phyloP scores from a whole-genome alignment of 306 rosid genomes.

The Cucurbita argyrosperma region DNA sequence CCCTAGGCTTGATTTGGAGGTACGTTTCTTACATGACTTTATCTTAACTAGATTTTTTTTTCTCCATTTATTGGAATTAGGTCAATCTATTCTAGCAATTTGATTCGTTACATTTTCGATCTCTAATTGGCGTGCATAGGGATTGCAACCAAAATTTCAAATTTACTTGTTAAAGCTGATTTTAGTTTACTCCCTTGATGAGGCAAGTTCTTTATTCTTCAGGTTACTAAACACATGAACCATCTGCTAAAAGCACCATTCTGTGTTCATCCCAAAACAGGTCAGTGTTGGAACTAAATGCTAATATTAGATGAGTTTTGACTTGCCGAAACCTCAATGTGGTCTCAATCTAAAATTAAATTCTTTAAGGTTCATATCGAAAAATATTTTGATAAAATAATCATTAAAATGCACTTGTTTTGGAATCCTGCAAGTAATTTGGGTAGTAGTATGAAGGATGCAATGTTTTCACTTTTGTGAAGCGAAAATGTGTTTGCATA shows the following conservation, averaged over 20 bases:
- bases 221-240: constrained; percentile 90
- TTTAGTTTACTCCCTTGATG: background rate
- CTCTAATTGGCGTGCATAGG: background rate
- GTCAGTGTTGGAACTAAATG: constrained; percentile 14
- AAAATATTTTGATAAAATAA: too few relatives aligned
- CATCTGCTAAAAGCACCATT: constrained; percentile 85
- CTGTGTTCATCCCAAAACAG: constrained; percentile 83
- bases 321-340: background rate
- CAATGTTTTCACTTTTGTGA: background rate
- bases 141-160: background rate
- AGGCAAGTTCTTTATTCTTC: constrained; percentile 10
- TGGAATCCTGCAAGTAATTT: background rate
- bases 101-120: background rate
- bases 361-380: background rate
- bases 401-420: background rate
- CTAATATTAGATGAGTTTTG: background rate
- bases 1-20: constrained; percentile 96
- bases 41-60: constrained; percentile 4
- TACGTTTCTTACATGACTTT: constrained; percentile 8
- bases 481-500: background rate
- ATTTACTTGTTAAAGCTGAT: background rate
- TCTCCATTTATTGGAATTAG: background rate
- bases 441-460: background rate
- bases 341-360: constrained; percentile 3
- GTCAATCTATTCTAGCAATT: background rate